Evolutionary conservation across 2,329 filamentous ascomycete species (phyloP).

Genomic region (Hansfordia pulvinata): DNA sequence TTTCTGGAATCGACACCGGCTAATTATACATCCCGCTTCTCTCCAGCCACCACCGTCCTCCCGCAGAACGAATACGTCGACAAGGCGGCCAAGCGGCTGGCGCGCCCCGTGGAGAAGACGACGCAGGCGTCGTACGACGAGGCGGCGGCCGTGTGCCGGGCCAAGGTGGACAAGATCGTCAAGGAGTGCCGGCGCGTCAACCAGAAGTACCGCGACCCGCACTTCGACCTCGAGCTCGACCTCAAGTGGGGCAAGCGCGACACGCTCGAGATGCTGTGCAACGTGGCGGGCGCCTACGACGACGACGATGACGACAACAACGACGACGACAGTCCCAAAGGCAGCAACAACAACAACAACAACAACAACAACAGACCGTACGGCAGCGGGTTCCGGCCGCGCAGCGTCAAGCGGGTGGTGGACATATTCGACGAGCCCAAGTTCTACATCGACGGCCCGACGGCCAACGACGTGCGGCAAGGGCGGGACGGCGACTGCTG

Average conservation of each 20-base stretch:
- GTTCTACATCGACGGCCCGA: conserved; percentile 25
- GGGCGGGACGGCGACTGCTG: conserved; percentile 53
- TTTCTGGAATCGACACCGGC: no score
- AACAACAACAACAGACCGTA: neutral
- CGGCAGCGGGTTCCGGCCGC: conserved; percentile 12
- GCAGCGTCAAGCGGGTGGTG: conserved; percentile 27
- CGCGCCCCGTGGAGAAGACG: conserved; percentile 19
- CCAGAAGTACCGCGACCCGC: conserved; percentile 28
- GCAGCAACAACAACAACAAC: conserved; percentile 6
- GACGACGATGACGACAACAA: conserved; percentile 2
- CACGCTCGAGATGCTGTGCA: conserved; percentile 9
- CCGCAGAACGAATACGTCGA: conserved; percentile 23
- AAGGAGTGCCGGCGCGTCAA: conserved; percentile 28
- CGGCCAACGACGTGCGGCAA: conserved; percentile 27
- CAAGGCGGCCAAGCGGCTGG: conserved; percentile 10
- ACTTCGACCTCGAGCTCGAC: conserved; percentile 28
- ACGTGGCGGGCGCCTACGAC: conserved; percentile 7
- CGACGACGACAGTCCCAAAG: neutral
- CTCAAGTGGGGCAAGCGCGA: conserved; percentile 10
- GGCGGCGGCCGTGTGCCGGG: conserved; percentile 26
- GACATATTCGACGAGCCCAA: conserved; percentile 27
- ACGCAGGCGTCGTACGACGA: conserved; percentile 25
- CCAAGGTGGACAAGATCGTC: conserved; percentile 25
- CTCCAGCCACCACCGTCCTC: conserved; percentile 31
- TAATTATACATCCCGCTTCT: no score